Base-by-base conservation (phyloP, 129 eudicot species). In the Flaveria bidentis region DNA sequence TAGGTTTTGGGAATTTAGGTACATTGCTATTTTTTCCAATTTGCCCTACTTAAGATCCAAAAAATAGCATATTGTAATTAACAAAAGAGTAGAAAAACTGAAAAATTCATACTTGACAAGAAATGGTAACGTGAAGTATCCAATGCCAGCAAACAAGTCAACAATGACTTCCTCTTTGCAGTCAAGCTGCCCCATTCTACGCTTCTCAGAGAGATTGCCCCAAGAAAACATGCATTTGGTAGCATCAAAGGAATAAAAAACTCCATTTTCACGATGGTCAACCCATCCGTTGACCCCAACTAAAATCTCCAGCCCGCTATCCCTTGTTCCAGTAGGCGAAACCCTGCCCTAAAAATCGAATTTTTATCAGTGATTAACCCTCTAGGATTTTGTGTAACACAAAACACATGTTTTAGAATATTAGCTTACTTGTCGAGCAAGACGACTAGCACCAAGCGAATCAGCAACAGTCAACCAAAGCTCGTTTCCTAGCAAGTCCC, bases 191-290 rank as follows among this genome's bases (percentile, higher is more conserved):
- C 85, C 96, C 90, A 95, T 91, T 36, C 99, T 86, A 71, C 87
- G 90, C 86, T 95, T 95, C 86, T 95, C 99, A 18, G 99, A 95
- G 23, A 91, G 96, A 85, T 95, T 95, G 18, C 99, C 99, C 99
- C 99, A 95, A 33, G 97, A 95, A 75, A 95, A 95, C 99, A 95
- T 95, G 90, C 97, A 95, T 77, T 87, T 95, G 49, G 99, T 87
- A 74, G 99, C 83, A 85, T 95, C 99, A 86, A 95, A 95, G 52
- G 97, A 95, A 84, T 91, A 95, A 11, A 89, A 41, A 77, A 95
- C 87, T 52, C 99, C 99, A 80, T 89, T 91, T 86, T 95, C 99
- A 8, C 96, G 86, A 76, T 95, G 99, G 25, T 90, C 85, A 73
- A 91, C 97, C 99, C 99, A 95, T 13, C 97, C 96, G 71, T 87